These are phyloP conservation scores for Termitomyces heimii DNA, from an alignment of 768 basidiomycete genomes.

Conservation along the genomic window DNA sequence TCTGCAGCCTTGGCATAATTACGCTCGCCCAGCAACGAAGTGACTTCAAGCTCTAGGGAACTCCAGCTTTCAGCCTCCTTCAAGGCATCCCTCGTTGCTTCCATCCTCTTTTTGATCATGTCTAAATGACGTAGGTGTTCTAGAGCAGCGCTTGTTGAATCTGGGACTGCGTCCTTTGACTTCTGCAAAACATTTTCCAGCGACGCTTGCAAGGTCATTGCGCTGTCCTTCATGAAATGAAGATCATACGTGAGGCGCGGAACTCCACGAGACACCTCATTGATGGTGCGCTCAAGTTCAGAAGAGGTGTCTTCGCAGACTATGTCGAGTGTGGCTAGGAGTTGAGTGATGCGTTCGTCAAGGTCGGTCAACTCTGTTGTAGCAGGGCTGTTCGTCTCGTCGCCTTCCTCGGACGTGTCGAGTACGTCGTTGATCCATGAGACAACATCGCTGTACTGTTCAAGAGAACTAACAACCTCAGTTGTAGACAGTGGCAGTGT, in stretches of 20 bases:
- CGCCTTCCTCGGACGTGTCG: conserved; percentile 25
- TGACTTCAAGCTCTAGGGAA: conserved; percentile 89
- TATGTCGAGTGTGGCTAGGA: conserved; percentile 78
- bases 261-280: conserved; percentile 87
- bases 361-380: conserved; percentile 45
- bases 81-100: conserved; percentile 81
- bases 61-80: conserved; percentile 97
- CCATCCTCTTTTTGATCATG: conserved; percentile 80
- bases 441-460: conserved; percentile 53
- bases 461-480: conserved; percentile 49
- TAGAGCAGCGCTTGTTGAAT: conserved; percentile 59
- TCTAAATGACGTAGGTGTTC: conserved; percentile 80
- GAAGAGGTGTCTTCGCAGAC: conserved; percentile 86
- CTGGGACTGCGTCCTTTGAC: conserved; percentile 44
- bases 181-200: conserved; percentile 58
- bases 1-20: conserved; percentile 89
- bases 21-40: conserved; percentile 71
- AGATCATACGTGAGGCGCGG: conserved; percentile 93
- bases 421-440: conserved; percentile 73
- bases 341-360: conserved; percentile 68
- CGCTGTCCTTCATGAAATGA: conserved; percentile 95
- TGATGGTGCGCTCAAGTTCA: conserved; percentile 81
- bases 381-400: conserved; percentile 17
- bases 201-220: conserved; percentile 64
- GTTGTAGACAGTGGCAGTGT: conserved; percentile 27